Base-by-base conservation (phyloP, 1,284 basidiomycete genomes). In the Cryptococcus hybrid region DNA sequence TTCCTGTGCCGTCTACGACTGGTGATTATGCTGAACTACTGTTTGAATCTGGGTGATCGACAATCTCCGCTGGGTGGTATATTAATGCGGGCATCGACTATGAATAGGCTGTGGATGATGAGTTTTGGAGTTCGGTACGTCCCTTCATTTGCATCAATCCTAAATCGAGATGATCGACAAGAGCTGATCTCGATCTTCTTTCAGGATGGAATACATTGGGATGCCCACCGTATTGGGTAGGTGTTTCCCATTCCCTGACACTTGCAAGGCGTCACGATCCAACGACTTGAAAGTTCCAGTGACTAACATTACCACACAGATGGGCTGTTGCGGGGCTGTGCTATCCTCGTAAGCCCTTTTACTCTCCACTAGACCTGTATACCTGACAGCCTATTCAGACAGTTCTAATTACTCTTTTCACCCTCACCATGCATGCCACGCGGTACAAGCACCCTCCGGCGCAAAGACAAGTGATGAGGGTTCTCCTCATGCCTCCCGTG, bases 401-500 rank as follows among this genome's bases (percentile, higher is more conserved):
- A 0, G 63, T 63, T 3, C 47, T 74, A 7, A 65, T 77, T 61
- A 68, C 69, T 9, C 56, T 74, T 8, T 66, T 69, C 59, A 67
- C 63, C 11, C 40, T 71, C 5, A 66, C 59, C 38, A 67, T 70
- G 63, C 75, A 77, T 55, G 71, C 69, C 3, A 62, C 67, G 30
- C 64, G 74, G 54, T 77, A 75, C 56, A 67, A 64, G 30, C 52
- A 69, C 39, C 71, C 72, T 0, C 64, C 66, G 6, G 69, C 74
- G 36, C 76, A 77, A 53, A 56, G 68, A 1, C 74, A 78, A 50
- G 68, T 76, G 57, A 68, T 76, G 43, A 63, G 78, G 7, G 74
- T 79, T n/a, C 58, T 79, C 7, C 51, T 75, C 37, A 77, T 79
- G 71, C 76, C 78, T 3, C 30, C 56, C 35, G 62, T 70, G 66